Base-by-base conservation (phyloP, 2,329 filamentous ascomycete genomes). In the Ophiostoma ulmi region DNA sequence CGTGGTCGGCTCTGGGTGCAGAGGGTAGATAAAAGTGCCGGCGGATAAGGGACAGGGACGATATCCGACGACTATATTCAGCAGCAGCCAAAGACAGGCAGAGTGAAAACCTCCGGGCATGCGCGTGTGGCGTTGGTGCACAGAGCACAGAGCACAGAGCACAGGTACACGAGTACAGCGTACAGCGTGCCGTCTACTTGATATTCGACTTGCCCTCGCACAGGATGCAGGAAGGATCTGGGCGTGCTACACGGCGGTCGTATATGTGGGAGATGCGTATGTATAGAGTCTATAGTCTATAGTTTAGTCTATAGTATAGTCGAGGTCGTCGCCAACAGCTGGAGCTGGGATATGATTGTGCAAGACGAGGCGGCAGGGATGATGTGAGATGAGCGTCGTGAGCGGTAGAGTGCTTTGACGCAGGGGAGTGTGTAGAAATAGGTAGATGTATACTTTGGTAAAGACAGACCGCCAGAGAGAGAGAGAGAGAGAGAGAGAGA, bases 1-100 rank as follows among this genome's bases (percentile, higher is more conserved):
- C 44, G 44, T 48, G 17, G 17, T n/a, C 44, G 44, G 44, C 44
- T 48, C 17, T 48, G 44, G 44, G 44, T 20, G 44, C 44, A 48
- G 44, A 48, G 44, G 44, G 7, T 6, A n/a, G 14, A 44, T 20
- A 17, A n/a, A 48, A 48, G 44, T 48, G 44, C 17, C 26, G 14
- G 26, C 58, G 58, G 26, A 63, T 63, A 17, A 63, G 58, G 26
- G 26, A 17, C 58, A 36, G 58, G 58, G 26, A 55, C 58, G 22
- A 63, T 63, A 63, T 63, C 58, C 58, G 58, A 63, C 58, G 58
- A 58, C 52, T 63, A 35, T 63, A 55, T 17, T 22, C 52, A 55
- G n/a, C 22, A 26, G 17, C 14, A 63, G 26, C 3, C 13, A 7
- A 35, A 14, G 55, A 58, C 44, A 26, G 22, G 10, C 14, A 31